Evolutionary conservation across 805 yeast species (phyloP), one percentile per base, ranked within the genome.

Genomic region (Candida sanyiensis): DNA sequence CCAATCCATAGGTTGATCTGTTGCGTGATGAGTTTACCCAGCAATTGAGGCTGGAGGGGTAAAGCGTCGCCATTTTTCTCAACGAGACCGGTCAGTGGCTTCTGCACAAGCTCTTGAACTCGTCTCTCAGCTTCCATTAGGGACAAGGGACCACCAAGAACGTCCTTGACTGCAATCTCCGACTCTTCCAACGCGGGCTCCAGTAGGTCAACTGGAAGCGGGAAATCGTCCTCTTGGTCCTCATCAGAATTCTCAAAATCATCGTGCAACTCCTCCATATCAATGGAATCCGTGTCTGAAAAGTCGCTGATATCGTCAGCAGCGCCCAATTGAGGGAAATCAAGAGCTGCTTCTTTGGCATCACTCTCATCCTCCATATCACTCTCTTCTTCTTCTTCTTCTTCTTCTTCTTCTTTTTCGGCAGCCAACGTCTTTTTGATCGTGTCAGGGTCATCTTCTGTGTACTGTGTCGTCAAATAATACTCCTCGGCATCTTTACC

Each of bases 1-100:
- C 89, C 89, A 61, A 80, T 67, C 90, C 90, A 83, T 6, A 83
- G 58, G 51, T 83, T 83, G 24, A 83, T 75, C 52, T 83, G 89
- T 54, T 83, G 89, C 1, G 88, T 77, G 1, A 72, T 57, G 10
- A 80, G 55, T 3, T 50, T 54, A 7, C 58, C 49, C 39, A 77
- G 56, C n/a, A 70, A 54, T 1, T 43, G 46, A 0, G 77, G 80
- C 11, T 55, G 52, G 13, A 72, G 46, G 5, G 76, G 75, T 27
- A 70, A 54, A 0, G 40, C 43, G 7, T 43, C 37, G 17, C 40
- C 27, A 5, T 48, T 42, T 1, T 62, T 50, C 37, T n/a, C n/a
- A n/a, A n/a, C n/a, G n/a, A 73, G 56, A 24, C 63, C 64, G 1
- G 79, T 70, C 45, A 83, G 62, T 3, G 90, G 90, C 10, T 74